phyloP scores from a whole-genome alignment of 108 stramenopile genomes.

The Cyclotella sp. region DNA sequence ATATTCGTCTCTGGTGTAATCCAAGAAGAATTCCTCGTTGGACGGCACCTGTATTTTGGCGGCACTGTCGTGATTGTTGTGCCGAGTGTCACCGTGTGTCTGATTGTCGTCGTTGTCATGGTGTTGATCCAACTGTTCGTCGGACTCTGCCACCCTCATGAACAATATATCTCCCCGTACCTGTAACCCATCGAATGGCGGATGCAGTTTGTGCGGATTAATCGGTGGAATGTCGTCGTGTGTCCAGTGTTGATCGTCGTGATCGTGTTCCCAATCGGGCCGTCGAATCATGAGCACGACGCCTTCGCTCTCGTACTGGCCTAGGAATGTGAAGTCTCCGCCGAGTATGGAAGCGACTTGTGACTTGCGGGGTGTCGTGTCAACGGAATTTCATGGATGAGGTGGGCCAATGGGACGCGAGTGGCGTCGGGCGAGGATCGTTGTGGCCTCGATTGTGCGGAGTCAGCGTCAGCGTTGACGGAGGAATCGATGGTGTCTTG shows the following conservation, averaged over 20 bases:
- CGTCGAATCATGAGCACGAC: constrained; percentile 78
- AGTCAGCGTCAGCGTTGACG: no score
- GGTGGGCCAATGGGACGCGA: constrained; percentile 39
- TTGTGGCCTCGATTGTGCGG: neutral
- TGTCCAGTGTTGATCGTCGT: constrained; percentile 26
- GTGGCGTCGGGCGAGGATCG: neutral
- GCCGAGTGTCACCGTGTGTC: constrained; percentile 11
- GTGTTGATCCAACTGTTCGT: constrained; percentile 60
- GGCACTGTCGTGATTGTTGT: neutral
- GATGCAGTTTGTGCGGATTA: constrained; percentile 82
- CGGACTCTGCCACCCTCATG: constrained; percentile 77
- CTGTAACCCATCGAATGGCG: constrained; percentile 70
- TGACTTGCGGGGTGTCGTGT: constrained; percentile 84
- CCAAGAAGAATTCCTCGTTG: constrained; percentile 88
- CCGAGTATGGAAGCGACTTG: constrained; percentile 67
- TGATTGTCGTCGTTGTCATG: constrained; percentile 47
- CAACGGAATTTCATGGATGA: constrained; percentile 76
- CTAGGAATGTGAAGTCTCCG: constrained; percentile 84
- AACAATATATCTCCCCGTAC: constrained; percentile 83
- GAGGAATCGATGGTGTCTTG: neutral
- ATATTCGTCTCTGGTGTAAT: constrained; percentile 81
- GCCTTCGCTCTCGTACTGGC: constrained; percentile 88
- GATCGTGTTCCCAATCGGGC: constrained; percentile 33
- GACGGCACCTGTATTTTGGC: constrained; percentile 39
- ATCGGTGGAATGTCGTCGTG: constrained; percentile 42